Conservation (phyloP, 1,139 yeast species). For the Yamadazyma conglobata region DNA sequence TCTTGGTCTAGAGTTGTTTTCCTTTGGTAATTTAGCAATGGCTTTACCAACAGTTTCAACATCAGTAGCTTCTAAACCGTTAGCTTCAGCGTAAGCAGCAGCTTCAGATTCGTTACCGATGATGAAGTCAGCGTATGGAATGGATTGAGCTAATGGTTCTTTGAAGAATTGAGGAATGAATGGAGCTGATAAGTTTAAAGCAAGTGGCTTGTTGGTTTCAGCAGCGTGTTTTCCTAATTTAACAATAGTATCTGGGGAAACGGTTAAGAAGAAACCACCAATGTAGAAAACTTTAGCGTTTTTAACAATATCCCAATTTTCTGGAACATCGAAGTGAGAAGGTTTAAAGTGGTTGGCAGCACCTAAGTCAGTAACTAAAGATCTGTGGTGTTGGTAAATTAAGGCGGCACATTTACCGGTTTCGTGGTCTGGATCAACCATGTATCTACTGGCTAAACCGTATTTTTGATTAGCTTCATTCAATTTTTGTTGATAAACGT, state of each 20-base stretch:
- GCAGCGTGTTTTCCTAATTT: conserved; percentile 91
- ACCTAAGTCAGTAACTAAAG: conserved; percentile 91
- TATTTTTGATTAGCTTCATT: conserved; percentile 79
- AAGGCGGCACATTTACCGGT: conserved; percentile 99
- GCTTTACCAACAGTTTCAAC: conserved; percentile 76
- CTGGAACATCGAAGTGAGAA: conserved; percentile 81
- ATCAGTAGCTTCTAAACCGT: conserved; percentile 56
- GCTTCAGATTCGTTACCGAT: conserved; percentile 98
- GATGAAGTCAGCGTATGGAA: conserved; percentile 87
- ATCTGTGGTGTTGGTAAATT: conserved; percentile 83
- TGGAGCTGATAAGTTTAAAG: conserved; percentile 92
- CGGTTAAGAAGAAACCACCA: conserved; percentile 98
- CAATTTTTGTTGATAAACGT: conserved; percentile 79
- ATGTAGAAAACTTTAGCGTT: conserved; percentile 80
- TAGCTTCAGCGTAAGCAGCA: conserved; percentile 87
- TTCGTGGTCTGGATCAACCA: conserved; percentile 68
- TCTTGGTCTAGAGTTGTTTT: conserved; percentile 66
- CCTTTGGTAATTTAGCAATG: conserved; percentile 78
- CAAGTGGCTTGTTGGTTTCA: conserved; percentile 74
- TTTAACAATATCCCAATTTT: conserved; percentile 86
- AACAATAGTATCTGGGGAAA: conserved; percentile 90
- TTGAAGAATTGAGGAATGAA: conserved; percentile 95
- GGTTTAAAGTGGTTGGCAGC: conserved; percentile 98
- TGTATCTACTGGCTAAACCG: conserved; percentile 85
- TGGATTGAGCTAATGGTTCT: conserved; percentile 74